phyloP scores from a whole-genome alignment of 1,139 yeast genomes.

The Diutina ranongensis region DNA sequence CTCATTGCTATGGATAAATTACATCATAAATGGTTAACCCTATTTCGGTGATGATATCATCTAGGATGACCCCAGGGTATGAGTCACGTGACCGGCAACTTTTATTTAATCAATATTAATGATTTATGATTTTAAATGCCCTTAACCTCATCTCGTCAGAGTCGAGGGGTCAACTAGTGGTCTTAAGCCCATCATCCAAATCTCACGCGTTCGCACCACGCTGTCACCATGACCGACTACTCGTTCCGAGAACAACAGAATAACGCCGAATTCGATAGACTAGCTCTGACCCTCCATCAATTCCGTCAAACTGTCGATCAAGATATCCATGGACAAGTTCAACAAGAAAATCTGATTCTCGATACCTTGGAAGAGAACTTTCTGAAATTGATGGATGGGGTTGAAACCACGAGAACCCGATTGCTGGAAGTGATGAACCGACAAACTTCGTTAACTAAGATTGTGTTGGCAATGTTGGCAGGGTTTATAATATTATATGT shows the following conservation, averaged over 20 bases:
- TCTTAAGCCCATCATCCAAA: no score
- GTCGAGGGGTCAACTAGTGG: no score
- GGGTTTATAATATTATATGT: constrained; percentile 10
- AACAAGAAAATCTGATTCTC: constrained; percentile 18
- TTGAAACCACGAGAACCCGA: constrained; percentile 9
- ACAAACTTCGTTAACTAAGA: constrained; percentile 30
- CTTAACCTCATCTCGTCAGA: no score
- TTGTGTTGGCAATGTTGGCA: constrained; percentile 15
- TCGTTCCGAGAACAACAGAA: constrained; percentile 28
- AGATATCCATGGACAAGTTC: constrained; percentile 32
- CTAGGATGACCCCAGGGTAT: no score
- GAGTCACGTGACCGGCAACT: no score
- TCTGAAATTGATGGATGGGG: neutral
- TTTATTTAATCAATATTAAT: no score
- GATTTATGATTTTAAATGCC: no score
- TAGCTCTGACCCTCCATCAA: constrained; percentile 34
- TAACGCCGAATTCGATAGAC: constrained; percentile 32
- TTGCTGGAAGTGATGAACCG: constrained; percentile 29
- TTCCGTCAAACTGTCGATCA: constrained; percentile 33
- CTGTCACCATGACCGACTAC: constrained; percentile 9
- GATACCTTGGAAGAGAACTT: constrained; percentile 1
- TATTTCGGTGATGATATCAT: no score
- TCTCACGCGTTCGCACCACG: no score
- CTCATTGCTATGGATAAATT: no score
- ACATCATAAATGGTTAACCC: no score